Evolutionary conservation across 2,329 filamentous ascomycete species (phyloP).

Genomic region (Myriosclerotinia scirpicola): DNA sequence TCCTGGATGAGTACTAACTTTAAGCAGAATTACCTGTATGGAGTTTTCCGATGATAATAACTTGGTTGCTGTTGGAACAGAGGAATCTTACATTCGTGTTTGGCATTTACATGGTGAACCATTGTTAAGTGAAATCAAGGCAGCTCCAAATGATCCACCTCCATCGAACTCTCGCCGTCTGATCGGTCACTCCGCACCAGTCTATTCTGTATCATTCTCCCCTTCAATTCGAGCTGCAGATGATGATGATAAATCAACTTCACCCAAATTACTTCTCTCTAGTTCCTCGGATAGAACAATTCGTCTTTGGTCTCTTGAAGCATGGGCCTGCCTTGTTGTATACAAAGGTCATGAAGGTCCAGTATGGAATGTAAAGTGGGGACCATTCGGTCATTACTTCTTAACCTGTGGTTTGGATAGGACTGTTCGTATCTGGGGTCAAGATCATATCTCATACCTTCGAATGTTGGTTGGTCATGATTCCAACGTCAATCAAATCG

Average conservation of each 20-base stretch:
- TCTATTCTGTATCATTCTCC: conserved; percentile 89
- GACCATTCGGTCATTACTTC: conserved; percentile 95
- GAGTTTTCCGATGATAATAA: conserved; percentile 92
- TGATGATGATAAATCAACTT: conserved; percentile 46
- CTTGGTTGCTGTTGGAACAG: conserved; percentile 84
- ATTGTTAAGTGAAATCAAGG: conserved; percentile 65
- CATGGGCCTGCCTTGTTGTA: conserved; percentile 87
- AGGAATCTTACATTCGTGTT: conserved; percentile 92
- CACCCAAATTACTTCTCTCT: conserved; percentile 78
- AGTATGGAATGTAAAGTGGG: conserved; percentile 85
- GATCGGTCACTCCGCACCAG: conserved; percentile 85
- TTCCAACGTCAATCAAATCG: conserved; percentile 84
- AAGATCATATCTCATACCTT: conserved; percentile 86
- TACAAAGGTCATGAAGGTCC: conserved; percentile 93
- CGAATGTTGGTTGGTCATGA: conserved; percentile 91
- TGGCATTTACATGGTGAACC: conserved; percentile 88
- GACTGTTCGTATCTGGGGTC: conserved; percentile 86
- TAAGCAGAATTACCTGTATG: conserved; percentile 75
- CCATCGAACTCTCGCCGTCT: conserved; percentile 71
- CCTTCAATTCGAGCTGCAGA: conserved; percentile 39
- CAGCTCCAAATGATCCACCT: conserved; percentile 61
- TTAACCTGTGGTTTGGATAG: conserved; percentile 84
- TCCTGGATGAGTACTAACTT: conserved; percentile 25
- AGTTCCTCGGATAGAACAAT: conserved; percentile 84
- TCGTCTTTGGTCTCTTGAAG: conserved; percentile 88